Percentiles rank a stretch among this genome's conserved stretches.
Evolutionary conservation across 2,329 filamentous ascomycete genomes (phyloP).

Genomic region (Phoma sp.): DNA sequence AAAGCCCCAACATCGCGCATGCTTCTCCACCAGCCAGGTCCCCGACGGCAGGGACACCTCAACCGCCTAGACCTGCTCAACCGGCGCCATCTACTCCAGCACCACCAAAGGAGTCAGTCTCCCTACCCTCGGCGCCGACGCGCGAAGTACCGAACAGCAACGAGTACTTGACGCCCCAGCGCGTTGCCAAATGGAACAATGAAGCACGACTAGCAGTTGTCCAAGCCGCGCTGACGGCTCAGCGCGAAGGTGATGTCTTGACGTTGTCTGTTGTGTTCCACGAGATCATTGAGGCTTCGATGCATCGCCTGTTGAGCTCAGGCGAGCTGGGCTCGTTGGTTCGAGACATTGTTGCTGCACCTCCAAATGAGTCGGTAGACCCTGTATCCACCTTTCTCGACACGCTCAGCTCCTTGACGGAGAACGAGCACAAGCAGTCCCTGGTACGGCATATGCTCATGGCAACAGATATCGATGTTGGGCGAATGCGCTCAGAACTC

Average conservation of each 20-base stretch:
- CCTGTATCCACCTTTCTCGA: conserved; percentile 75
- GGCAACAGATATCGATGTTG: conserved; percentile 73
- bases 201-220: conserved; percentile 72
- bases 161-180: conserved; percentile 74
- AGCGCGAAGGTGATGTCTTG: conserved; percentile 70
- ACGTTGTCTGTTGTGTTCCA: conserved; percentile 78
- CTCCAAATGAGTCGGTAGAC: conserved; percentile 54
- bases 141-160: conserved; percentile 66
- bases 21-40: conserved; percentile 43
- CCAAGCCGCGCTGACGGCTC: conserved; percentile 68
- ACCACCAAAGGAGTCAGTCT: conserved; percentile 46
- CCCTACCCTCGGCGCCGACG: conserved; percentile 14
- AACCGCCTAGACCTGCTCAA: conserved; percentile 25
- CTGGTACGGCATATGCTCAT: conserved; percentile 72
- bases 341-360: conserved; percentile 71
- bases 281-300: conserved; percentile 78
- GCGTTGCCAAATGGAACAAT: conserved; percentile 70
- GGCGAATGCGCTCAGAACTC: conserved; percentile 79
- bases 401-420: conserved; percentile 78
- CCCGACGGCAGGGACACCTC: conserved; percentile 31
- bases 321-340: conserved; percentile 74
- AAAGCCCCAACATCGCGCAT: conserved; percentile 39
- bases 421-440: conserved; percentile 67
- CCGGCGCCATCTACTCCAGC: conserved; percentile 27
- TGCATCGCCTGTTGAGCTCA: conserved; percentile 72